Conservation (phyloP, 2,329 filamentous ascomycete genomes). For the Ramichloridium luteum region DNA sequence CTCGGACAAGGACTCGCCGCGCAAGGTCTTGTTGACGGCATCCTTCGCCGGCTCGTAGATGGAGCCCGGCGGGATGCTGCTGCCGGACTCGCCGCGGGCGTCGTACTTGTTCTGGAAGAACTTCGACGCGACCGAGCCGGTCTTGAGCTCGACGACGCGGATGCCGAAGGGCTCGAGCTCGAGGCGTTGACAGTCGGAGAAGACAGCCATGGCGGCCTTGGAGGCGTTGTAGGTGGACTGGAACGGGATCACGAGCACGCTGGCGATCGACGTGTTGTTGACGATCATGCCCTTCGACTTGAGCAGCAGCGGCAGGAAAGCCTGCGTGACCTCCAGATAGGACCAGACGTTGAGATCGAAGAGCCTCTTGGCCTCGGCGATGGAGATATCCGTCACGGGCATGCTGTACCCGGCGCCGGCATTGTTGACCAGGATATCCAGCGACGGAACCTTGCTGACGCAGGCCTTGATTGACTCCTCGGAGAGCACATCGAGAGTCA, state of each 20-base stretch:
- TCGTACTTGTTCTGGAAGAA: slow-evolving; percentile 4
- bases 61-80: slow-evolving; percentile 15
- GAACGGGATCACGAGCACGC: slow-evolving; percentile 21
- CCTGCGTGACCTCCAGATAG: slow-evolving; percentile 19
- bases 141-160: slow-evolving; percentile 13
- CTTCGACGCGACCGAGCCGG: slow-evolving; percentile 12
- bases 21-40: slow-evolving; percentile 5
- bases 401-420: slow-evolving; percentile 31
- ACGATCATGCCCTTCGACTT: slow-evolving; percentile 26
- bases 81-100: not conserved
- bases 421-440: slow-evolving; percentile 38
- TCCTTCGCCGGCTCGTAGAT: slow-evolving; percentile 9
- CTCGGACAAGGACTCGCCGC: slow-evolving; percentile 1
- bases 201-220: slow-evolving; percentile 11
- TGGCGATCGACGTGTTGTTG: slow-evolving; percentile 27
- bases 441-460: slow-evolving; percentile 15
- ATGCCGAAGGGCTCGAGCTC: slow-evolving; percentile 17
- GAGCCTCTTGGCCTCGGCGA: slow-evolving; percentile 16
- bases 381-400: slow-evolving; percentile 18
- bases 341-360: slow-evolving; percentile 27
- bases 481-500: slow-evolving; percentile 22
- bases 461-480: slow-evolving; percentile 18
- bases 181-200: slow-evolving; percentile 12
- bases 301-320: slow-evolving; percentile 24
- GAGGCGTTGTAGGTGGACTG: slow-evolving; percentile 23